Base-by-base conservation (phyloP, 495 filamentous ascomycete genomes). In the Astrothelium subdiscretum region DNA sequence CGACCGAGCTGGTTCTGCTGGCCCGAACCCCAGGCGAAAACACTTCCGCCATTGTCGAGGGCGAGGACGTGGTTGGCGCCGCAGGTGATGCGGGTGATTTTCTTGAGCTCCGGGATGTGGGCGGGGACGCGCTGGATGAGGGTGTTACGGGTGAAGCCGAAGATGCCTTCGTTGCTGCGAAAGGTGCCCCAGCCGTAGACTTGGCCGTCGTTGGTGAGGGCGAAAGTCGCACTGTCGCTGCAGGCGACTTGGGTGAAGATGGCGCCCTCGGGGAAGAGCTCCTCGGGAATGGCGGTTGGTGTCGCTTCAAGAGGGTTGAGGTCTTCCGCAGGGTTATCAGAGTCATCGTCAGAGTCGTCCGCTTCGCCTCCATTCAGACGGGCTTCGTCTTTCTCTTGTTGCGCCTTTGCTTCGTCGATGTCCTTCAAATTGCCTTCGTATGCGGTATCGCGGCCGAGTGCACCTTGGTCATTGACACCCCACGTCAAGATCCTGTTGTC, bases 101-200 rank as follows among this genome's bases (percentile, higher is more conserved):
- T 83, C 70, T 83, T 85, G 29, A 90, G 71, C 24, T 77, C 73
- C 0, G 76, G 70, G 60, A 86, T 74, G 29, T 76, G 72, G 2
- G 75, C 67, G 0, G 84, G 84, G 5, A 66, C 73, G 2, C 66
- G 59, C 59, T 80, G 75, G 44, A 78, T 69, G 8, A 73, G 59
- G 43, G 64, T 67, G 26, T 68, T 65, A 8, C 69, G 67, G 61
- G 72, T 80, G 74, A 91, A 92, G 29, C 87, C 88, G 54, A 91
- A 78, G 60, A 85, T 79, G 57, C 89, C 89, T 62, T 89, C 88
- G 66, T 80, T 81, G 44, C 78, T 84, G 57, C 51, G 62, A 62
- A 90, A 89, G 31, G 83, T 85, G 51, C 87, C 87, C 86, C 87
- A 90, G 13, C 85, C 86, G 65, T 83, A 88, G 20, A 90, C 85